These are phyloP conservation scores for Suhomyces sp. DNA, from an alignment of 805 yeast genomes.

Conservation along the genomic window DNA sequence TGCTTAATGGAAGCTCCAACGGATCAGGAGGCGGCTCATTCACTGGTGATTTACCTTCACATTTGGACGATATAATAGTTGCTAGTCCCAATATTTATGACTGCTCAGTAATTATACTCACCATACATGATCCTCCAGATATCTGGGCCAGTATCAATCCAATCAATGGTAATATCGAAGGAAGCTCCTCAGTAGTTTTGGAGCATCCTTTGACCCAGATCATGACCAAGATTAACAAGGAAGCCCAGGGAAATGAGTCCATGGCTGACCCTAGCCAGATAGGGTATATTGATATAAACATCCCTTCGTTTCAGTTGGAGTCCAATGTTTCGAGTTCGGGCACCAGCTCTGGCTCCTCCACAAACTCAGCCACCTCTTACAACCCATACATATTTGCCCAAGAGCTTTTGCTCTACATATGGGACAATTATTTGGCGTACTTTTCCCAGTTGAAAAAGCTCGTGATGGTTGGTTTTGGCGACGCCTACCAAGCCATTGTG, in stretches of 20 bases:
- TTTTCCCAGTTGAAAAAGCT: constrained; percentile 63
- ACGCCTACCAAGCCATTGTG: constrained; percentile 81
- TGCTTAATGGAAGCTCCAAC: neutral
- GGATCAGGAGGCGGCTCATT: constrained; percentile 12
- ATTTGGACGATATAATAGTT: constrained; percentile 60
- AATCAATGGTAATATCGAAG: constrained; percentile 70
- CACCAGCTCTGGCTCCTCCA: constrained; percentile 1
- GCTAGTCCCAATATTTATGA: constrained; percentile 70
- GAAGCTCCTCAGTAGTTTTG: constrained; percentile 67
- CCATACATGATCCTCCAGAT: constrained; percentile 89
- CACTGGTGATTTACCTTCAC: constrained; percentile 43
- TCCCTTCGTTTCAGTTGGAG: constrained; percentile 57
- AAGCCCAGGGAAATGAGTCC: constrained; percentile 16
- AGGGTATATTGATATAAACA: constrained; percentile 81
- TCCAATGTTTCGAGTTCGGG: constrained; percentile 13
- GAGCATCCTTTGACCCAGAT: constrained; percentile 66
- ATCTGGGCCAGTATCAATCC: constrained; percentile 88
- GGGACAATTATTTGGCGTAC: constrained; percentile 88
- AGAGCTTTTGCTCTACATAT: constrained; percentile 71
- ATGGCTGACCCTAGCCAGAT: constrained; percentile 25
- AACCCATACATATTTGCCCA: constrained; percentile 68
- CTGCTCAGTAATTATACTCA: constrained; percentile 59
- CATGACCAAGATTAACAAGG: constrained; percentile 53
- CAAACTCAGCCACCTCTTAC: constrained; percentile 31
- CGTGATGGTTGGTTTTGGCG: constrained; percentile 85